Conservation (phyloP, 352 stramenopile genomes). For the Pythium myriotylum region DNA sequence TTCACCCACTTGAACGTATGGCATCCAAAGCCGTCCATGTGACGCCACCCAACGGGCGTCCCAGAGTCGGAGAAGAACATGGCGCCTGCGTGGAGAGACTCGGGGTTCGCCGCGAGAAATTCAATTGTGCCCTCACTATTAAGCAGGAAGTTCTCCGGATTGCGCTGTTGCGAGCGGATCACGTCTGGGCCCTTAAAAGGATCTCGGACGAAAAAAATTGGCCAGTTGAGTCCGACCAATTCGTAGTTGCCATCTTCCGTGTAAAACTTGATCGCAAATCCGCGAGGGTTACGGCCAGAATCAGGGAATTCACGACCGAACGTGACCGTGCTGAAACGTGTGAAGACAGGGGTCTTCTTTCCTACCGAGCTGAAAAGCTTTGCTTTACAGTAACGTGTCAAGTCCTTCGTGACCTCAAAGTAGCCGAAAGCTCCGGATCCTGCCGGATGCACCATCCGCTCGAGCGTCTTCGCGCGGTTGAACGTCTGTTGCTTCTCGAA, state of each 20-base stretch:
- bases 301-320: slow-evolving; percentile 31
- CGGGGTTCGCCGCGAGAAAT: slow-evolving; percentile 91
- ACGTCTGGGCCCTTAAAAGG: slow-evolving; percentile 92
- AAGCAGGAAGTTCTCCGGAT: slow-evolving; percentile 88
- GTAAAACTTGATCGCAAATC: slow-evolving; percentile 95
- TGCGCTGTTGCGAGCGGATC: slow-evolving; percentile 93
- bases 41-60: slow-evolving; percentile 86
- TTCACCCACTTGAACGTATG: slow-evolving; percentile 94
- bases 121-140: slow-evolving; percentile 92
- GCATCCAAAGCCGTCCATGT: slow-evolving; percentile 93
- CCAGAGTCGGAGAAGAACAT: slow-evolving; percentile 91
- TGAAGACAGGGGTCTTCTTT: slow-evolving; percentile 30
- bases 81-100: slow-evolving; percentile 89
- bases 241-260: slow-evolving; percentile 95
- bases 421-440: slow-evolving; percentile 30
- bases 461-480: slow-evolving; percentile 40
- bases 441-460: slow-evolving; percentile 30
- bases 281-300: slow-evolving; percentile 73
- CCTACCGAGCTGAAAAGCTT: slow-evolving; percentile 23
- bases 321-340: slow-evolving; percentile 29
- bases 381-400: slow-evolving; percentile 29
- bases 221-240: slow-evolving; percentile 93
- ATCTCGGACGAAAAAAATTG: slow-evolving; percentile 95
- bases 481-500: slow-evolving; percentile 47
- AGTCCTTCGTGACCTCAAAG: slow-evolving; percentile 31